These are phyloP conservation scores for Delphinella strobiligena DNA, from an alignment of 2,329 filamentous ascomycete species.

Conservation along the genomic window DNA sequence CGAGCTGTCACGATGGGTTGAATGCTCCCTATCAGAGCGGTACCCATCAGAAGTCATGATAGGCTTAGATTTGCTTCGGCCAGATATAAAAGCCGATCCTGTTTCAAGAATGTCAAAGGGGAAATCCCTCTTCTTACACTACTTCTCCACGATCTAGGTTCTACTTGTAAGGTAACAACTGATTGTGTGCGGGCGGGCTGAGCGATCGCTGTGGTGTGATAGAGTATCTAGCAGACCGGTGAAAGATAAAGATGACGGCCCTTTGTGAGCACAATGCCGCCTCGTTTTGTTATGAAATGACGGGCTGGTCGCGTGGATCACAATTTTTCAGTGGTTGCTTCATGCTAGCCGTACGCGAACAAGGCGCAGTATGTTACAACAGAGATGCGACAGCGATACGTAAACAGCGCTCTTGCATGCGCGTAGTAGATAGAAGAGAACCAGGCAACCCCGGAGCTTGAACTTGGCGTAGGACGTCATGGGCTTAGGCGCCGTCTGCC, in stretches of 20 bases:
- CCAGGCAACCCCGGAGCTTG: not conserved
- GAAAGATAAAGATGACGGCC: not conserved
- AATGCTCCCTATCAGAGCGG: not conserved
- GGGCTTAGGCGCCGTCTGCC: no score
- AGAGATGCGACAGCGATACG: not conserved
- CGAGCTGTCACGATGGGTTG: not conserved
- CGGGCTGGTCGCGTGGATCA: not conserved
- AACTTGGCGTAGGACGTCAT: not conserved
- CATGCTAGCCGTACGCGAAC: not conserved
- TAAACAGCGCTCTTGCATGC: not conserved
- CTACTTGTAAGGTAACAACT: not conserved
- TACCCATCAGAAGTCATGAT: not conserved
- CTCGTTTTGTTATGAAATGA: not conserved
- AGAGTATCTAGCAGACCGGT: not conserved
- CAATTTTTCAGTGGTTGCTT: not conserved
- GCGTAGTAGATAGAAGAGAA: not conserved
- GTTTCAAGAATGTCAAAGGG: not conserved
- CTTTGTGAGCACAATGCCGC: not conserved
- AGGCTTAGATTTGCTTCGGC: not conserved
- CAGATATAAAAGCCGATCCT: not conserved
- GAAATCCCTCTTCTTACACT: not conserved
- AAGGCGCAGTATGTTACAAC: not conserved
- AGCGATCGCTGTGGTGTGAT: not conserved
- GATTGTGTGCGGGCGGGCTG: not conserved
- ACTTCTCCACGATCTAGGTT: not conserved